Percentiles rank a stretch among this genome's conserved stretches.
phyloP scores from a whole-genome alignment of 306 rosid species.

The Lagenaria siceraria region DNA sequence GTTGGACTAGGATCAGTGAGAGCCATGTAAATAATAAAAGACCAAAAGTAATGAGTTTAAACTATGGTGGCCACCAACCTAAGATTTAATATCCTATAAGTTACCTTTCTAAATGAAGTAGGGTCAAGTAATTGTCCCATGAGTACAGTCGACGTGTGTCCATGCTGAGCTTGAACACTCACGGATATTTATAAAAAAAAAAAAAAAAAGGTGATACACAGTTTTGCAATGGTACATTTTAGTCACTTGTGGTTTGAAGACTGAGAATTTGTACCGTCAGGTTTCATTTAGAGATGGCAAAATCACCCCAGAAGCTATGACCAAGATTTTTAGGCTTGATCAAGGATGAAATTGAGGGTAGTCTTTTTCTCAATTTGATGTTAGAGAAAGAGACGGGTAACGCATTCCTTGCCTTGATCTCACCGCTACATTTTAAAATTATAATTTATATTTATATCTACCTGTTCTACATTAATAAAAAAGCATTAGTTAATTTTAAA shows the following conservation, averaged over 20 bases:
- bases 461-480: neutral
- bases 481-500: neutral
- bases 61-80: too few relatives aligned
- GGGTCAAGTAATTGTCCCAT: too few relatives aligned
- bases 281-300: neutral
- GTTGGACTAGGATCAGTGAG: too few relatives aligned
- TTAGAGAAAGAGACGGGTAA: neutral
- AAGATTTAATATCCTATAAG: too few relatives aligned
- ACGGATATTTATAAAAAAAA: too few relatives aligned
- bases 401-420: neutral
- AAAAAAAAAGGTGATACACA: neutral
- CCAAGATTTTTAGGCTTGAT: neutral
- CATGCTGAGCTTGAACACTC: too few relatives aligned
- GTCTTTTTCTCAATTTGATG: neutral
- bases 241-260: neutral
- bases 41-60: too few relatives aligned
- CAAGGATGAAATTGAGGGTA: neutral
- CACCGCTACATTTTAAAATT: neutral
- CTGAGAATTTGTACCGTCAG: neutral
- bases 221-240: neutral
- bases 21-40: too few relatives aligned
- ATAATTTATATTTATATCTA: neutral
- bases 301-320: neutral
- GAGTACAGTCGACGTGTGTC: too few relatives aligned
- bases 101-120: too few relatives aligned